Evolutionary conservation across 441 rosid genomes (phyloP).

Genomic region (Dalechampia spathulata): DNA sequence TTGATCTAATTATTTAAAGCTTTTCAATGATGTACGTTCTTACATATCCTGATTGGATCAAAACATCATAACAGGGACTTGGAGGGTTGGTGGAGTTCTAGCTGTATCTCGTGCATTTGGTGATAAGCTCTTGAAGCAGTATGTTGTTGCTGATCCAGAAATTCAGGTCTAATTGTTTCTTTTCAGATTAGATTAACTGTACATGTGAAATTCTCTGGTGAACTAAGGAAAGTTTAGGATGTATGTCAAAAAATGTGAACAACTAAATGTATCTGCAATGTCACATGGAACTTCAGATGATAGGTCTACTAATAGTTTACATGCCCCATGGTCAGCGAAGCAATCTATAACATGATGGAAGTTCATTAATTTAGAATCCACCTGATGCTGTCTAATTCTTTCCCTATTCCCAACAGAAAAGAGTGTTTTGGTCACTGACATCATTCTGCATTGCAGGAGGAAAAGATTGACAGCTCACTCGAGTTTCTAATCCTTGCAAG

Average conservation of each 20-base stretch:
- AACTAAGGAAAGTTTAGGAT: background rate
- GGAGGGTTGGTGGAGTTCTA: constrained; percentile 99
- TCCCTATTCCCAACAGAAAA: too few species aligned
- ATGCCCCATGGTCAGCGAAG: too few species aligned
- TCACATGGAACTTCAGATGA: background rate
- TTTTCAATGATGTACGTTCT: background rate
- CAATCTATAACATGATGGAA: too few species aligned
- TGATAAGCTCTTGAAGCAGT: constrained; percentile 88
- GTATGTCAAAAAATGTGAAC: background rate
- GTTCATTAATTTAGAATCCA: too few species aligned
- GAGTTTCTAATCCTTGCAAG: constrained; percentile 98
- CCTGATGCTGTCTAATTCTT: too few species aligned
- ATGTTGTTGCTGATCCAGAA: constrained; percentile 99
- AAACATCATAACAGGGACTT: constrained; percentile 76
- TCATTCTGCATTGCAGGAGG: constrained; percentile 51
- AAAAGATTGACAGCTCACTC: constrained; percentile 73
- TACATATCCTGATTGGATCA: background rate
- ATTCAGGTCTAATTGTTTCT: constrained; percentile 57
- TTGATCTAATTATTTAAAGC: too few species aligned
- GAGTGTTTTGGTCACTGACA: constrained; percentile 6
- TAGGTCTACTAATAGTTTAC: too few species aligned
- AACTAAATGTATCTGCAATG: background rate
- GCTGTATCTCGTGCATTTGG: constrained; percentile 99
- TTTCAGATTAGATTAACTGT: background rate
- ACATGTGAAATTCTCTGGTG: background rate